Base-by-base conservation (phyloP, 208 protist genomes). In the Sergeia podlipaevii region DNA sequence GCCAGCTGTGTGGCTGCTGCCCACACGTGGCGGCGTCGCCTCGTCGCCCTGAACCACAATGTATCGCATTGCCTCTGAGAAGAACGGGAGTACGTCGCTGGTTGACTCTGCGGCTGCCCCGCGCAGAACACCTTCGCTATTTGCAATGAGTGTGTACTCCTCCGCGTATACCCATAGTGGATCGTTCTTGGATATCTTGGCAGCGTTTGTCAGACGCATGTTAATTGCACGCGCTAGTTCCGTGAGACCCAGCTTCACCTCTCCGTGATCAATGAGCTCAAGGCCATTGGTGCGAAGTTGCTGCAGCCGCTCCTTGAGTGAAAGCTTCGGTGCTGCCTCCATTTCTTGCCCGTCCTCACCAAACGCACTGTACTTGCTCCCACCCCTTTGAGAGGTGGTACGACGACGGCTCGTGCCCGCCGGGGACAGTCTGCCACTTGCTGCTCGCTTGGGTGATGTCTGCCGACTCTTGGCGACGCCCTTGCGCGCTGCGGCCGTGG, bases 111-210 rank as follows among this genome's bases (percentile, higher is more conserved):
- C 74, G n/a, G 62, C 65, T n/a, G 59, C 59, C 17, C 58, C 61
- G 42, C 78, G 66, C 18, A 70, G 74, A 20, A 93, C 51, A 8
- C 63, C 80, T 29, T 83, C 80, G 51, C 66, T 68, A 61, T 79
- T 88, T 2, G 77, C 76, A 33, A 62, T 55, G 11, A 68, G 61
- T 7, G 80, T 73, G 60, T 67, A 72, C 13, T 41, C 62, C 41
- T 79, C 72, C 8, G 81, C 74, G 39, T 70, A 69, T 13, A 72
- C 55, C 63, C 75, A 74, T 10, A 73, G 47, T 10, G 65, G 47
- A 34, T 65, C 36, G 26, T 48, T 42, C 6, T 59, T 74, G 42
- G 51, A 59, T 18, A 39, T 17, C 1, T 53, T 34, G 1, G 42
- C 56, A n/a, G 36, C 2, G 1, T 51, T 21, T 1, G 20, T 3